Evolutionary conservation across 106 monocot genomes (phyloP).

Genomic region (Allium fistulosum): DNA sequence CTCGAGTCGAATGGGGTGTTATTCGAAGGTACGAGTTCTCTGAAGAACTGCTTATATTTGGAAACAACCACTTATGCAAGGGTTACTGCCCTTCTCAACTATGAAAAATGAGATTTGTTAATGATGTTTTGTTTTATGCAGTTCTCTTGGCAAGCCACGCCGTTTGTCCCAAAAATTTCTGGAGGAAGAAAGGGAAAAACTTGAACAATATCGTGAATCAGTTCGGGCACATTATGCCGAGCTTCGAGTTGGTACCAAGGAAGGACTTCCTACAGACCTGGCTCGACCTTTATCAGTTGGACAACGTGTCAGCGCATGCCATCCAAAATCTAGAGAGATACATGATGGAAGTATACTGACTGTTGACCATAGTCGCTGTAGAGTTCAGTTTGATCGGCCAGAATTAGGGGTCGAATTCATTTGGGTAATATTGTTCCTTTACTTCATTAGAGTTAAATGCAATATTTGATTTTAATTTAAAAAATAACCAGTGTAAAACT

Average conservation of each 20-base stretch:
- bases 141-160: constrained; percentile 97
- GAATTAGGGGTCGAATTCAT: constrained; percentile 94
- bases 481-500: no score
- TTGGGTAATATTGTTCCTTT: constrained; percentile 38
- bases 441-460: constrained; percentile 1
- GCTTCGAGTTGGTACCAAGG: constrained; percentile 61
- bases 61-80: no score
- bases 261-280: constrained; percentile 87
- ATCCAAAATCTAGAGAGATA: constrained; percentile 97
- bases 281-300: constrained; percentile 92
- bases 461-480: constrained; percentile 2
- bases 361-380: constrained; percentile 74
- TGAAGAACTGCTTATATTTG: no score
- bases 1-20: constrained; percentile 96
- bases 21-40: constrained; percentile 62
- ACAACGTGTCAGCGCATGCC: constrained; percentile 94
- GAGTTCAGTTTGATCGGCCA: constrained; percentile 96
- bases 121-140: constrained; percentile 15
- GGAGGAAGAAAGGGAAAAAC: constrained; percentile 82
- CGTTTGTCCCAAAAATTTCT: constrained; percentile 74
- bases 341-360: constrained; percentile 94
- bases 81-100: no score
- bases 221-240: constrained; percentile 87
- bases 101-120: no score
- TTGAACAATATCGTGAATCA: constrained; percentile 85